phyloP scores from a whole-genome alignment of 305 asterid species.

The Fraxinus dipetala region DNA sequence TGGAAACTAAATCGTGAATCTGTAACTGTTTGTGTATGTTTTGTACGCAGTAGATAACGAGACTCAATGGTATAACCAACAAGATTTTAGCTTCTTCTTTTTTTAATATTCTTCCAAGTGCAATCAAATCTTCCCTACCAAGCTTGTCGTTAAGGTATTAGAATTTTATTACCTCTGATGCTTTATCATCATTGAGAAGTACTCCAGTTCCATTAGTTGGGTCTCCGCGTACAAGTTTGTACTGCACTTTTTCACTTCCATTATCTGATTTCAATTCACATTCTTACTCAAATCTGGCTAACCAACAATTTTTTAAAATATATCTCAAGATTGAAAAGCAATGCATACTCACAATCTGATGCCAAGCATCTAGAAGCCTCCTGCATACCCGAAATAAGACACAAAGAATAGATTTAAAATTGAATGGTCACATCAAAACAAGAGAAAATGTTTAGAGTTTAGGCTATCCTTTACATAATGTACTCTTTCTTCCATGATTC shows the following conservation, averaged over 20 bases:
- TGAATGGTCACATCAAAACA: background rate
- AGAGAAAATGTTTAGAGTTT: background rate
- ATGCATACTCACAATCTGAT: background rate
- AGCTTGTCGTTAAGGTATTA: background rate
- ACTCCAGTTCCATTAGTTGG: constrained; percentile 32
- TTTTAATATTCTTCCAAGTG: background rate
- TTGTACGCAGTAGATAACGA: background rate
- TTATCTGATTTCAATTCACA: constrained; percentile 28
- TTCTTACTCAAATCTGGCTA: background rate
- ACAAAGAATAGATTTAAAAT: background rate
- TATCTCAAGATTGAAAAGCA: background rate
- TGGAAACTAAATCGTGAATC: background rate
- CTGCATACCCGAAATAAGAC: background rate
- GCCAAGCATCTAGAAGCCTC: background rate
- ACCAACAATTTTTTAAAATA: background rate
- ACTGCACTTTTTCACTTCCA: constrained; percentile 39
- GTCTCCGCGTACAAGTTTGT: constrained; percentile 51
- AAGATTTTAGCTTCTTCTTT: background rate
- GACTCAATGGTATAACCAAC: background rate
- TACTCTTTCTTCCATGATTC: background rate
- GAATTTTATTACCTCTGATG: constrained; percentile 34
- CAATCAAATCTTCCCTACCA: background rate
- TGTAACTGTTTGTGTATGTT: background rate
- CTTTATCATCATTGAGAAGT: constrained; percentile 26
- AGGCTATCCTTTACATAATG: background rate